Percentiles rank a stretch among this genome's conserved stretches.
phyloP scores from a whole-genome alignment of 108 stramenopile species.

The Nitzschia sp. region DNA sequence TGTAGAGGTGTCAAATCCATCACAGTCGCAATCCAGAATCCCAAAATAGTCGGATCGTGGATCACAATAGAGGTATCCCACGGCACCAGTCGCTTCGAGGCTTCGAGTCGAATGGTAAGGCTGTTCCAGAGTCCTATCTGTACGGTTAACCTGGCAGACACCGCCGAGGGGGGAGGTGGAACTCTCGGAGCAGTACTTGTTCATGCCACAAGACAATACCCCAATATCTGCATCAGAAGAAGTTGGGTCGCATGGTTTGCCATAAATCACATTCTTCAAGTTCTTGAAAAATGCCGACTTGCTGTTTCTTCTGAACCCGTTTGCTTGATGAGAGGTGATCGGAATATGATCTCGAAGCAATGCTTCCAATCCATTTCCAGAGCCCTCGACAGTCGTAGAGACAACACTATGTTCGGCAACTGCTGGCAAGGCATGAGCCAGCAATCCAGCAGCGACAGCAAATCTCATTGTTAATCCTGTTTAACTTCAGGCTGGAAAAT shows the following conservation, averaged over 20 bases:
- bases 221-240: not conserved
- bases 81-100: not conserved
- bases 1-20: not conserved
- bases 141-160: not conserved
- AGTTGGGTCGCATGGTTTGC: not conserved
- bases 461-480: not conserved
- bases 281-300: not conserved
- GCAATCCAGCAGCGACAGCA: not conserved
- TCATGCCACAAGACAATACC: not conserved
- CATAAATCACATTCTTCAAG: not conserved
- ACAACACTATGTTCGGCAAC: not conserved
- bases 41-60: not conserved
- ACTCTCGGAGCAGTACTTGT: not conserved
- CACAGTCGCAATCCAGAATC: constrained; percentile 2
- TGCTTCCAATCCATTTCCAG: not conserved
- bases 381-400: not conserved
- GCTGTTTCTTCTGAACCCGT: not conserved
- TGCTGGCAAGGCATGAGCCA: not conserved
- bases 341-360: not conserved
- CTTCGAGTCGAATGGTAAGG: not conserved
- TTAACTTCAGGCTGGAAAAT: not conserved
- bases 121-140: not conserved
- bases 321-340: not conserved
- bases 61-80: constrained; percentile 7
- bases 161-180: not conserved